Evolutionary conservation across 345 rosid species (phyloP), one percentile per base, ranked within the genome.

Genomic region (Aquilaria yunnanensis): DNA sequence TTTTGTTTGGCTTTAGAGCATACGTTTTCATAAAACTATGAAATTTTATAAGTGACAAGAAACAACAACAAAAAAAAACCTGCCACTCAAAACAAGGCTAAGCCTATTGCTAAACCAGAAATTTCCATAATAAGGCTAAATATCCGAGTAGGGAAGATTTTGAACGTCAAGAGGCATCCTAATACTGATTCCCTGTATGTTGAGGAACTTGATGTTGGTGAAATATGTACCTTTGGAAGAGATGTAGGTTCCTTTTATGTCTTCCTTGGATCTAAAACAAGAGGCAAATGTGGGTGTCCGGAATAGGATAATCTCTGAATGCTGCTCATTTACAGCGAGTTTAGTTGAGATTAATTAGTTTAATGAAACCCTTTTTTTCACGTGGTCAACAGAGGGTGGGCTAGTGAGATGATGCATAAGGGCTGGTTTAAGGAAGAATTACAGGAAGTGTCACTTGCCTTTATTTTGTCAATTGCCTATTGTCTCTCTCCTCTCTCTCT

Each of bases 151-250:
- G 93, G 93, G 48, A 73, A 84, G 55, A 87, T 87, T 56, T 72
- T 56, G 53, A 82, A 80, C 60, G 90, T 71, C 54, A 75, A 74
- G 81, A 87, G 80, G 57, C 93, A 87, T 68, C 93, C 90, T 9
- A 88, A 84, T 82, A 88, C 90, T 9, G 88, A 87, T 69, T 69
- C 88, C 0, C 65, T 87, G 45, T 87, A 84, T 57, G 85, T 87
- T 52, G 93, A 87, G 76, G 88, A 87, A 76, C 82, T 87, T 46
- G 88, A 87, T 64, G 79, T 84, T 69, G 93, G 93, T 32, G 87
- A 76, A 72, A 84, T 54, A 55, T 71, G 82, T 87, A 61, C 86
- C 90, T 64, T 75, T 84, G 29, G 86, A 84, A 57, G 86, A 84
- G 74, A 82, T 87, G 93, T 84, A 78, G 89, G 92, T 81, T 48